Evolutionary conservation across 352 stramenopile species (phyloP).

Genomic region (Phytopythium montanum): DNA sequence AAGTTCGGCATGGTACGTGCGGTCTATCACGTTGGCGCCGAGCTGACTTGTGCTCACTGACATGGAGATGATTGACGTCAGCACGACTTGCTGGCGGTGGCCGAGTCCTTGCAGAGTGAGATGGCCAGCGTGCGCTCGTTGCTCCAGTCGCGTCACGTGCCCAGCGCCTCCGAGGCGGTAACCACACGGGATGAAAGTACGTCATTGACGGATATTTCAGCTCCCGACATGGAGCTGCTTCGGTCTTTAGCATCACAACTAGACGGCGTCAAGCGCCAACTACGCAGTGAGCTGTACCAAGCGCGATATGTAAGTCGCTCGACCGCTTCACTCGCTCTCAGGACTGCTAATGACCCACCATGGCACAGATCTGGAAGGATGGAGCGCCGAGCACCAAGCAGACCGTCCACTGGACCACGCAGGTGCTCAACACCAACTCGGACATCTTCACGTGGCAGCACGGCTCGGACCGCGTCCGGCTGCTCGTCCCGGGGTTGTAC

Average conservation of each 20-base stretch:
- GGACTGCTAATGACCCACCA: no score
- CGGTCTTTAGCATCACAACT: slow-evolving; percentile 34
- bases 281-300: slow-evolving; percentile 70
- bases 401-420: slow-evolving; percentile 60
- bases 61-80: slow-evolving; percentile 4
- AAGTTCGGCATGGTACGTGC: slow-evolving; percentile 44
- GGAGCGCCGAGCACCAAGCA: slow-evolving; percentile 41
- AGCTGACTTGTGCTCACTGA: background rate
- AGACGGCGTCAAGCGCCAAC: slow-evolving; percentile 37
- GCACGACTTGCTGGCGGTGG: slow-evolving; percentile 39
- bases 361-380: slow-evolving; percentile 66
- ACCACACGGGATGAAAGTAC: slow-evolving; percentile 16
- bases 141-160: slow-evolving; percentile 12
- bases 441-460: slow-evolving; percentile 69
- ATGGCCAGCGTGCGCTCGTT: slow-evolving; percentile 22
- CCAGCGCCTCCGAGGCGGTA: slow-evolving; percentile 14
- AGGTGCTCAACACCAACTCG: slow-evolving; percentile 62
- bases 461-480: slow-evolving; percentile 38
- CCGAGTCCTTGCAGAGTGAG: slow-evolving; percentile 42
- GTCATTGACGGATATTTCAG: slow-evolving; percentile 23
- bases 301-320: slow-evolving; percentile 54
- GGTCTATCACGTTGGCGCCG: background rate
- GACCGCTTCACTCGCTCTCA: background rate
- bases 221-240: slow-evolving; percentile 26
- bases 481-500: slow-evolving; percentile 61